Conservation (phyloP, 495 filamentous ascomycete species). For the Penicillium bialowiezense region DNA sequence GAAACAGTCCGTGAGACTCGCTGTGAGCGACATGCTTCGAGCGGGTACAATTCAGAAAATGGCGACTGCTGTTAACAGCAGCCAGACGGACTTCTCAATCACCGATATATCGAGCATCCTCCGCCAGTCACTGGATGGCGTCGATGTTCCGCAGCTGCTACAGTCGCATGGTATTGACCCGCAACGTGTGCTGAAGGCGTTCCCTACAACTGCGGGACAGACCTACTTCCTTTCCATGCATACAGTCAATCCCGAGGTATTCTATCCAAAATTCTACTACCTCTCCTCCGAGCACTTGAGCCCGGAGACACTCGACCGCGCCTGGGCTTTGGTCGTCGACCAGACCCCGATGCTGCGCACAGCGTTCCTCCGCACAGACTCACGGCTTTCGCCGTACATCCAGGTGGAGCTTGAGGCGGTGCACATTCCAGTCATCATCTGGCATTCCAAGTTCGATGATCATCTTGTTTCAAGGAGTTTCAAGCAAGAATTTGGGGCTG, state of each 20-base stretch:
- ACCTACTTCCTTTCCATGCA: constrained; percentile 34
- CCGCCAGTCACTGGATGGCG: constrained; percentile 8
- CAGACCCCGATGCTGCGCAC: constrained; percentile 30
- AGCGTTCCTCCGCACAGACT: constrained; percentile 24
- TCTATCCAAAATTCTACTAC: constrained; percentile 34
- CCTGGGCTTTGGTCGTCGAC: constrained; percentile 23
- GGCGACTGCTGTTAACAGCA: constrained; percentile 19
- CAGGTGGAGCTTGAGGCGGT: constrained; percentile 24
- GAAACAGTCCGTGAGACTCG: constrained; percentile 26
- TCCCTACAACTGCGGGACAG: constrained; percentile 34
- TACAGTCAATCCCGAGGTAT: constrained; percentile 21
- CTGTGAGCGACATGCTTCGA: constrained; percentile 35
- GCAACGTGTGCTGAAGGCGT: constrained; percentile 9
- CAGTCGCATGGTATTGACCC: constrained; percentile 18
- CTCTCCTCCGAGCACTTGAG: constrained; percentile 12
- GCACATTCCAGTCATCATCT: constrained; percentile 18
- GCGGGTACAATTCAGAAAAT: constrained; percentile 34
- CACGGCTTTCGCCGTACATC: constrained; percentile 15
- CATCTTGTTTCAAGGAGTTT: constrained; percentile 3
- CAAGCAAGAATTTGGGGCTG: constrained; percentile 14
- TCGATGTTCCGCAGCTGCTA: constrained; percentile 19
- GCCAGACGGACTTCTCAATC: constrained; percentile 4
- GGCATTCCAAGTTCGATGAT: constrained; percentile 19
- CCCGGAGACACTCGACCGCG: constrained; percentile 15
- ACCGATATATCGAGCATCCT: constrained; percentile 14